phyloP scores from a whole-genome alignment of 345 rosid genomes.

The Geranium brycei region DNA sequence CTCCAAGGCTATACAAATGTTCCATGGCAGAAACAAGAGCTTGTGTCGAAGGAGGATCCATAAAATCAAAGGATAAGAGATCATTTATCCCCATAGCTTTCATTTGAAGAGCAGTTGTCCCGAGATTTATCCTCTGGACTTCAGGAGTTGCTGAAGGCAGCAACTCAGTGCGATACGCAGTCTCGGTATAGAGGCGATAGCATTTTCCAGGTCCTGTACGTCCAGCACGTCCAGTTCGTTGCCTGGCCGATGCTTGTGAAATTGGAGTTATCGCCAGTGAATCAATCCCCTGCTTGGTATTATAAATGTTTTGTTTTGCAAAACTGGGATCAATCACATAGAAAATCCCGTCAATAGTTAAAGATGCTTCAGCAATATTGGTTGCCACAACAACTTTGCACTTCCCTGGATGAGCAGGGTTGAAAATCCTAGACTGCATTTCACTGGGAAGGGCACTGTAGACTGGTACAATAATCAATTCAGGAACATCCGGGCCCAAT shows the following conservation, averaged over 20 bases:
- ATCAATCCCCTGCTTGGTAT: conserved; percentile 72
- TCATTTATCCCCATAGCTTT: conserved; percentile 95
- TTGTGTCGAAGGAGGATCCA: conserved; percentile 67
- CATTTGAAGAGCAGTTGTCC: conserved; percentile 48
- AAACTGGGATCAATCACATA: conserved; percentile 85
- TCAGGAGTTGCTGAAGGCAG: conserved; percentile 75
- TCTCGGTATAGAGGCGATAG: conserved; percentile 66
- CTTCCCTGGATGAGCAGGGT: conserved; percentile 69
- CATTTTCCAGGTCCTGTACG: conserved; percentile 88
- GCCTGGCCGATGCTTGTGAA: conserved; percentile 82
- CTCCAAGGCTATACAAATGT: conserved; percentile 73
- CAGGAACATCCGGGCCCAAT: conserved; percentile 55
- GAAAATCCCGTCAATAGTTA: conserved; percentile 65
- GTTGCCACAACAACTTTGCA: conserved; percentile 84
- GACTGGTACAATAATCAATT: conserved; percentile 66
- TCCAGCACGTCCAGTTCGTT: conserved; percentile 81
- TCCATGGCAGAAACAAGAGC: conserved; percentile 89
- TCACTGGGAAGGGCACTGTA: conserved; percentile 82
- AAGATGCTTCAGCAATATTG: conserved; percentile 74
- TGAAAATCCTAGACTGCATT: conserved; percentile 82
- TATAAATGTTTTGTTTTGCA: conserved; percentile 67
- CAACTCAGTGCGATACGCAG: conserved; percentile 69
- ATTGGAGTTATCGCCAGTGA: conserved; percentile 68
- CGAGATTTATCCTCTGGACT: conserved; percentile 87
- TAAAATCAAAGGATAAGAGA: conserved; percentile 58